Base-by-base conservation (phyloP, 1,284 basidiomycete species). In the Irpex sp. region DNA sequence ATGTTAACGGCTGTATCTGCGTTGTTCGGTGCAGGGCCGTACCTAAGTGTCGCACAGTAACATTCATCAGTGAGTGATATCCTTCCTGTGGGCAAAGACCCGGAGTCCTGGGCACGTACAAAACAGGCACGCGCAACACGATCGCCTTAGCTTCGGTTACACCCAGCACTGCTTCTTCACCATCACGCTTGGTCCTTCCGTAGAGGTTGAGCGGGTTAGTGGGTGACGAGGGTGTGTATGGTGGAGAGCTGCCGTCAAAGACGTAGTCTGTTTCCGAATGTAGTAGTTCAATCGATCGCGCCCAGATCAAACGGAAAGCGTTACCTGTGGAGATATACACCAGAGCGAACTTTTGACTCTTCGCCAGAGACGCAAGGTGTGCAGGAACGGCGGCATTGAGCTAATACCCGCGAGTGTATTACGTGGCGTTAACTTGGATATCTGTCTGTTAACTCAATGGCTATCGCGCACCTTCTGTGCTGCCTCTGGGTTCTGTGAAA, bases 211-310 rank as follows among this genome's bases (percentile, higher is more conserved):
- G 73, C 0, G 57, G 92, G 66, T 90, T 88, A 7, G 88, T 81
- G n/a, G 72, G 68, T 4, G 86, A 81, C 4, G 78, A 78, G 0
- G 90, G 87, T 2, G 80, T 78, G 72, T 94, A 94, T 0, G 90
- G 89, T 1, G 92, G 89, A 0, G 85, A 84, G n/a, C 81, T 86
- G 4, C 92, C 92, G 65, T 93, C 90, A 67, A 94, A 94, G 12
- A 94, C 91, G 71, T 94, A 94, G 74, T 94, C 91, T 87, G 68
- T 59, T 60, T 10, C 56, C 5, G 5, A 36, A 3, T 18, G 0
- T n/a, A n/a, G 18, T 2, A 39, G 10, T 33, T 28, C 8, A 12
- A 48, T 7, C 39, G 23, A 42, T 3, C 8, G 4, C 39, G 51
- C 35, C 45, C 28, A 33, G 28, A 57, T 19, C 18, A 35, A 48